These are phyloP conservation scores for Erythrophleum fordii DNA, from an alignment of 306 rosid species.

Conservation along the genomic window DNA sequence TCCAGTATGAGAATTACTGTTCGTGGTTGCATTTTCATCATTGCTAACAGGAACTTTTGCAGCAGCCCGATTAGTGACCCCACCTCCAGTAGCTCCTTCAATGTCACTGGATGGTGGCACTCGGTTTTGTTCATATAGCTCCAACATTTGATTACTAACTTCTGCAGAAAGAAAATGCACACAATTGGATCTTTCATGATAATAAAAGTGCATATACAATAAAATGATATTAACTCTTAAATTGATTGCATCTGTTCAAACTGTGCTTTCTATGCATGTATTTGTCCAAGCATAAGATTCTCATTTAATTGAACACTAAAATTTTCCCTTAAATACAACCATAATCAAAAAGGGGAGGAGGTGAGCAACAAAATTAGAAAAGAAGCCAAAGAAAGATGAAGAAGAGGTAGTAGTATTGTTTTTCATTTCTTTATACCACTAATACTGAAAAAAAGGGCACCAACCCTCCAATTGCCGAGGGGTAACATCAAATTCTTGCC, in stretches of 20 bases:
- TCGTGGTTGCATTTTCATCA: slow-evolving; percentile 62
- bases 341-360: neutral
- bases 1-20: slow-evolving; percentile 60
- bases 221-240: neutral
- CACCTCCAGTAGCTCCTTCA: slow-evolving; percentile 70
- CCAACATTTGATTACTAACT: slow-evolving; percentile 98
- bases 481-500: slow-evolving; percentile 99
- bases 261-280: neutral
- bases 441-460: slow-evolving; percentile 61
- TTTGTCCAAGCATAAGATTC: slow-evolving; percentile 2
- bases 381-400: slow-evolving; percentile 29
- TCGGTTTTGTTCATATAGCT: slow-evolving; percentile 89
- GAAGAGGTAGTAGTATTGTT: slow-evolving; percentile 43
- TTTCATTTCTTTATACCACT: slow-evolving; percentile 51
- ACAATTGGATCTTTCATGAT: slow-evolving; percentile 37
- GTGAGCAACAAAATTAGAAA: slow-evolving; percentile 25
- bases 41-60: slow-evolving; percentile 56
- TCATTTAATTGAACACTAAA: slow-evolving; percentile 7
- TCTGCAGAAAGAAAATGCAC: slow-evolving; percentile 65
- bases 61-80: slow-evolving; percentile 51
- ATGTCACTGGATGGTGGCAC: slow-evolving; percentile 72
- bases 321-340: slow-evolving; percentile 18
- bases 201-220: slow-evolving; percentile 9
- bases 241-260: slow-evolving; percentile 19
- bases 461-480: slow-evolving; percentile 99